Base-by-base conservation (phyloP, 1,139 yeast species). In the Sugiyamaella castrensis region DNA sequence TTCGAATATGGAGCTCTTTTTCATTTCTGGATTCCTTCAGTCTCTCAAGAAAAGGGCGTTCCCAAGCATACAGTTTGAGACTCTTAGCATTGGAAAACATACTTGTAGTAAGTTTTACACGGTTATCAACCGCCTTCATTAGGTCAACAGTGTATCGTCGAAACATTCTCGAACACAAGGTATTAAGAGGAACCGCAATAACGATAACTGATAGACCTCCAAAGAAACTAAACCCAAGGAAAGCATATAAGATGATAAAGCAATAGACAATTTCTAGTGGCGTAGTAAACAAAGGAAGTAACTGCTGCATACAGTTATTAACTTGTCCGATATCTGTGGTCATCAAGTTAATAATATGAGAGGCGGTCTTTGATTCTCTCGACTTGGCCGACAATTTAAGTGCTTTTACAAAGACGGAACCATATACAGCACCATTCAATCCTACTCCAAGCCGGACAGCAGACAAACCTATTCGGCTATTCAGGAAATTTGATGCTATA, bases 281-380 rank as follows among this genome's bases (percentile, higher is more conserved):
- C 0, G 84, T 79, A 39, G 83, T 76, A 48, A 83, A 67, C 43
- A 83, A 58, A 5, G 76, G 72, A 52, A 78, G 45, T 32, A 36
- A 28, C 26, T 82, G 40, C 82, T 68, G 52, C 76, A 75, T 52
- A 74, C 76, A 5, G 80, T 69, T 47, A 80, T 66, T 26, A 72
- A 74, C 54, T 77, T 86, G 43, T 81, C 86, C 95, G 8, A 91
- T 84, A 71, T 92, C 98, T 38, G 63, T 61, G 1, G 65, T 55
- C 64, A 63, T 58, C 32, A 91, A 75, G 63, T 91, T 92, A 52
- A 92, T 98, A 62, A 92, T 88, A 65, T 91, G 97, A 62, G 98
- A 97, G 9, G 96, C 87, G 31, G 87, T 80, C 46, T 87, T 81
- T 48, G 78, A 74, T 53, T 80, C 84, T 48, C 87, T 82, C 1